Conservation (phyloP, 106 monocot genomes). For the Dendrobium huoshanense region DNA sequence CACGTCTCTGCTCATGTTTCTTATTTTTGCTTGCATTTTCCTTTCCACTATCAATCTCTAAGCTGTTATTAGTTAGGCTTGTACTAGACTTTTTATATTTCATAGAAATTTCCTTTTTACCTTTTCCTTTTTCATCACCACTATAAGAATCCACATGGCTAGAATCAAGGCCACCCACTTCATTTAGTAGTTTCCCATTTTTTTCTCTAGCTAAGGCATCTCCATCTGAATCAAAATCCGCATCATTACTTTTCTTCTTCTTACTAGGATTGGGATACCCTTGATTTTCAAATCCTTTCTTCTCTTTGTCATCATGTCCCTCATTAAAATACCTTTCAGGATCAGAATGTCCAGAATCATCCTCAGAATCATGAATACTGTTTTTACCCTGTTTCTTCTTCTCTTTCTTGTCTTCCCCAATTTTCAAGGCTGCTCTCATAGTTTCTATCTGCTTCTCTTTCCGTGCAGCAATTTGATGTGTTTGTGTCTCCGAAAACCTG, state of each 20-base stretch:
- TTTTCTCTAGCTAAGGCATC: neutral
- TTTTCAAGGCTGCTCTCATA: slow-evolving; percentile 61
- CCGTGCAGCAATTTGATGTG: slow-evolving; percentile 83
- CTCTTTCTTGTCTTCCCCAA: slow-evolving; percentile 20
- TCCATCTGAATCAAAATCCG: slow-evolving; percentile 32
- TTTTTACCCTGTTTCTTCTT: slow-evolving; percentile 6
- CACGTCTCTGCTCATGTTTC: slow-evolving; percentile 6
- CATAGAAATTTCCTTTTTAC: neutral
- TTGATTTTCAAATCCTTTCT: neutral
- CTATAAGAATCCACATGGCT: slow-evolving; percentile 12
- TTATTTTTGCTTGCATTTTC: slow-evolving; percentile 8
- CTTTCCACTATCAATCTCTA: neutral
- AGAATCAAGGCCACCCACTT: slow-evolving; percentile 15
- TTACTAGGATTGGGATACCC: neutral
- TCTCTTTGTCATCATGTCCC: slow-evolving; percentile 14
- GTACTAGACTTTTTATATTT: neutral
- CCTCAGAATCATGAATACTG: slow-evolving; percentile 15
- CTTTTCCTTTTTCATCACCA: slow-evolving; percentile 7
- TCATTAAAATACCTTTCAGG: slow-evolving; percentile 16
- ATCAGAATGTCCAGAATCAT: slow-evolving; percentile 35
- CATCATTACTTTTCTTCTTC: slow-evolving; percentile 23
- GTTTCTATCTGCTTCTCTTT: slow-evolving; percentile 87
- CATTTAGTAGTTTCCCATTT: neutral
- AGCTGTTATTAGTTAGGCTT: neutral
- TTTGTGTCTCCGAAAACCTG: slow-evolving; percentile 67